Percentiles rank a stretch among this genome's conserved stretches.
phyloP scores from a whole-genome alignment of 345 rosid species.

The Aurinia saxatilis region DNA sequence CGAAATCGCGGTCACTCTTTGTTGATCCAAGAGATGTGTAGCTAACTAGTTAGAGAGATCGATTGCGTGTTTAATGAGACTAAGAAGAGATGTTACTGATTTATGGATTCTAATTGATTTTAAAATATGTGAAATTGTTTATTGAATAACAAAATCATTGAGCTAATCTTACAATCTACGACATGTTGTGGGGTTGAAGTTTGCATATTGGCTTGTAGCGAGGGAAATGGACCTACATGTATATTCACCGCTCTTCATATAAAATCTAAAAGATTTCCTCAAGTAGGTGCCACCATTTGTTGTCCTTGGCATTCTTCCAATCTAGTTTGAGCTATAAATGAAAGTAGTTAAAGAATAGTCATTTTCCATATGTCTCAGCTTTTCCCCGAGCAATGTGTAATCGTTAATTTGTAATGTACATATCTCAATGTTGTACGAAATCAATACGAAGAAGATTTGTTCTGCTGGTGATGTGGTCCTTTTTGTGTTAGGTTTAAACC shows the following conservation, averaged over 20 bases:
- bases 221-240: slow-evolving; percentile 7
- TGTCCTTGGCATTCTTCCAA: slow-evolving; percentile 15
- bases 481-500: slow-evolving; percentile 16
- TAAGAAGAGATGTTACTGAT: too few species aligned
- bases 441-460: slow-evolving; percentile 3
- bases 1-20: slow-evolving; percentile 38
- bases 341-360: neutral
- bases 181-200: slow-evolving; percentile 20
- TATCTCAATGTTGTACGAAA: slow-evolving; percentile 7
- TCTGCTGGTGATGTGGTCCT: slow-evolving; percentile 1
- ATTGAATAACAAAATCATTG: neutral
- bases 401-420: neutral
- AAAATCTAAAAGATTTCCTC: slow-evolving; percentile 52
- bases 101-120: too few species aligned
- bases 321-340: neutral
- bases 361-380: neutral
- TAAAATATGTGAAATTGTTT: neutral
- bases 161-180: slow-evolving; percentile 4
- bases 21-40: slow-evolving; percentile 86
- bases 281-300: slow-evolving; percentile 57
- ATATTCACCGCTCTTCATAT: slow-evolving; percentile 11
- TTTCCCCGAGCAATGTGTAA: too few species aligned
- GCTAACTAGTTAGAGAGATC: neutral
- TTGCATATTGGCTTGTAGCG: neutral
- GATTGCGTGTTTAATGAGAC: neutral